Percentiles rank a stretch among this genome's conserved stretches.
These are phyloP conservation scores for Cenchrus purpureus DNA, from an alignment of 176 grass and related monocot genomes.

Conservation along the genomic window DNA sequence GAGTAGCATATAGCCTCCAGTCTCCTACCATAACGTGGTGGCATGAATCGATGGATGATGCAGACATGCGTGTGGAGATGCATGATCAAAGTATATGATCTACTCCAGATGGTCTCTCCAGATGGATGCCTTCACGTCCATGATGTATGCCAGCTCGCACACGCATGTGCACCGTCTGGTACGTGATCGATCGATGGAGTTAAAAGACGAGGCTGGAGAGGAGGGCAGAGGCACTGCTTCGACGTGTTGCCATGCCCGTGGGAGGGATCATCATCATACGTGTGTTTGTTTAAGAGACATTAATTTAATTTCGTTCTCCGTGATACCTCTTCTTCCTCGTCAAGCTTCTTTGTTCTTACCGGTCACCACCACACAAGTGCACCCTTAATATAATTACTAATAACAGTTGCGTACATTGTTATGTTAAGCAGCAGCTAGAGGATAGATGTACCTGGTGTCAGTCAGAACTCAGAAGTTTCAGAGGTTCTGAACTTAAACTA, in stretches of 20 bases:
- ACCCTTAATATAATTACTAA: background rate
- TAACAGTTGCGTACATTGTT: background rate
- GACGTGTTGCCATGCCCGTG: slow-evolving; percentile 19
- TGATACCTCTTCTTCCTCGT: slow-evolving; percentile 25
- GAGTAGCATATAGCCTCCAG: background rate
- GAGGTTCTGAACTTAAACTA: background rate
- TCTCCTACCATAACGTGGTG: background rate
- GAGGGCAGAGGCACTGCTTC: background rate
- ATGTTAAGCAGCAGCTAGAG: background rate
- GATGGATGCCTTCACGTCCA: background rate
- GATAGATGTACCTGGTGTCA: background rate
- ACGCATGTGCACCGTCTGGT: slow-evolving; percentile 17
- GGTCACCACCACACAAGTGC: background rate
- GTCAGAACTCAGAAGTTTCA: background rate
- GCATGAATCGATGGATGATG: slow-evolving; percentile 5
- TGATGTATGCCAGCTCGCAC: slow-evolving; percentile 37
- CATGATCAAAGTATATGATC: background rate
- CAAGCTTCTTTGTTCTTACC: slow-evolving; percentile 11
- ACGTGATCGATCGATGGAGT: slow-evolving; percentile 13
- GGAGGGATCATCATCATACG: background rate
- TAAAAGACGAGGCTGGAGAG: background rate
- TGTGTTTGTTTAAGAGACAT: background rate
- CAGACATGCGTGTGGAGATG: slow-evolving; percentile 14
- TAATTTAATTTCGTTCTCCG: background rate
- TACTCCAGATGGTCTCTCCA: slow-evolving; percentile 1